Conservation (phyloP, 805 yeast species). For the Zygotorulaspora sp. region DNA sequence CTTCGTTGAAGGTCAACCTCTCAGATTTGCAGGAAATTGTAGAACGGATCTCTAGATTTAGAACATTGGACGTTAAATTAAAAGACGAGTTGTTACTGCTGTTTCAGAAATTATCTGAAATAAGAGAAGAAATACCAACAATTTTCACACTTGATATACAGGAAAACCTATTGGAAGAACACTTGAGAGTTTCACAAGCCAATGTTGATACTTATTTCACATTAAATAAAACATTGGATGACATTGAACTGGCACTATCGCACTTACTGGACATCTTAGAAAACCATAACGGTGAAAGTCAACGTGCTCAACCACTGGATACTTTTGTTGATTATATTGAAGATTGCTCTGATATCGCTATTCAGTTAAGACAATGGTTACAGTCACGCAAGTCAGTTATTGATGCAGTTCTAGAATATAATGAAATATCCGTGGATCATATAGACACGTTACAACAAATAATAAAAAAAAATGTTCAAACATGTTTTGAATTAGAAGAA, state of each 20-base stretch:
- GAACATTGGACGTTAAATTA: constrained; percentile 4
- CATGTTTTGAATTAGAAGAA: constrained; percentile 38
- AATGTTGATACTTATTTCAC: constrained; percentile 34
- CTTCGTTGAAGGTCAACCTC: constrained; percentile 4
- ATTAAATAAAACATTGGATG: constrained; percentile 31
- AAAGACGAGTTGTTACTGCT: constrained; percentile 4
- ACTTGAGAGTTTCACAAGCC: constrained; percentile 35
- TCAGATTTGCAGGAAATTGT: constrained; percentile 6
- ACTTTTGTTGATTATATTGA: constrained; percentile 33
- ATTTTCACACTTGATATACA: constrained; percentile 9
- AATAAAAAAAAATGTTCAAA: constrained; percentile 36
- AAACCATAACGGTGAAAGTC: constrained; percentile 13
- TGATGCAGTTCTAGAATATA: constrained; percentile 41
- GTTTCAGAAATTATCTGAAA: constrained; percentile 3
- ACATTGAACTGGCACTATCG: constrained; percentile 36
- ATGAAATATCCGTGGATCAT: constrained; percentile 41
- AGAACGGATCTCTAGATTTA: neutral
- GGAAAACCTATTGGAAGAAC: constrained; percentile 5
- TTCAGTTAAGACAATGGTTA: constrained; percentile 24
- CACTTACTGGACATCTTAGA: constrained; percentile 38
- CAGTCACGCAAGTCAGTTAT: constrained; percentile 33
- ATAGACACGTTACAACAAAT: constrained; percentile 42
- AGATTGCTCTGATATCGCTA: constrained; percentile 24
- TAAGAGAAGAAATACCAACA: constrained; percentile 3
- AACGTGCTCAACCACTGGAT: constrained; percentile 7